Conservation (phyloP, 192 early-diverging fungal species). For the Backusella mclennaniae region DNA sequence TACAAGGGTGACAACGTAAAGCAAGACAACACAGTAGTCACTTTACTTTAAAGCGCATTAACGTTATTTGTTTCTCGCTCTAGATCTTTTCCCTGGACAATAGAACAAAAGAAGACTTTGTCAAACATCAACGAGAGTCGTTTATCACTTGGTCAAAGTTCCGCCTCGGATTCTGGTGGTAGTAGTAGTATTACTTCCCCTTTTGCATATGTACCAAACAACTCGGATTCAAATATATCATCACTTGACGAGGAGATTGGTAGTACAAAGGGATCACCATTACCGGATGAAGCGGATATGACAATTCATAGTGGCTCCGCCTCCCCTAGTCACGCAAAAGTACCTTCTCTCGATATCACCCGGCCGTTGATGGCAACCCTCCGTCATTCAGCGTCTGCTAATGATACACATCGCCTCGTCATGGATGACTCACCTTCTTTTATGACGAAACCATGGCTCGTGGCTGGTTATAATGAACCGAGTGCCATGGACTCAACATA, state of each 20-base stretch:
- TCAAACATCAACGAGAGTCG: background rate
- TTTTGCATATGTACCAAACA: background rate
- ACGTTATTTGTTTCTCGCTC: background rate
- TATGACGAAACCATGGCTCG: background rate
- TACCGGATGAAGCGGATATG: background rate
- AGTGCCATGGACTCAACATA: background rate
- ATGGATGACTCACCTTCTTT: background rate
- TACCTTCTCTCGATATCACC: background rate
- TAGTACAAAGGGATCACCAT: background rate
- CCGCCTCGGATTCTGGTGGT: background rate
- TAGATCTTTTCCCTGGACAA: constrained; percentile 21
- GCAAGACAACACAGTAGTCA: background rate
- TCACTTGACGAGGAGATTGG: background rate
- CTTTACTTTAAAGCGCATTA: background rate
- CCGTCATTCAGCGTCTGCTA: background rate
- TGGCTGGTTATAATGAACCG: background rate
- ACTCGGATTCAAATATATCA: constrained; percentile 5
- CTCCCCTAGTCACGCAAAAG: background rate
- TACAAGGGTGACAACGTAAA: constrained; percentile 31
- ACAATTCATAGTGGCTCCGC: background rate
- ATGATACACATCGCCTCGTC: background rate
- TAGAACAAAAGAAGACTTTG: background rate
- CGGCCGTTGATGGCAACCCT: background rate
- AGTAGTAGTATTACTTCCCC: background rate
- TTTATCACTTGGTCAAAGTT: background rate